Evolutionary conservation across 2,329 filamentous ascomycete species (phyloP), one percentile per base, ranked within the genome.

Genomic region (Fusarium heterosporum): DNA sequence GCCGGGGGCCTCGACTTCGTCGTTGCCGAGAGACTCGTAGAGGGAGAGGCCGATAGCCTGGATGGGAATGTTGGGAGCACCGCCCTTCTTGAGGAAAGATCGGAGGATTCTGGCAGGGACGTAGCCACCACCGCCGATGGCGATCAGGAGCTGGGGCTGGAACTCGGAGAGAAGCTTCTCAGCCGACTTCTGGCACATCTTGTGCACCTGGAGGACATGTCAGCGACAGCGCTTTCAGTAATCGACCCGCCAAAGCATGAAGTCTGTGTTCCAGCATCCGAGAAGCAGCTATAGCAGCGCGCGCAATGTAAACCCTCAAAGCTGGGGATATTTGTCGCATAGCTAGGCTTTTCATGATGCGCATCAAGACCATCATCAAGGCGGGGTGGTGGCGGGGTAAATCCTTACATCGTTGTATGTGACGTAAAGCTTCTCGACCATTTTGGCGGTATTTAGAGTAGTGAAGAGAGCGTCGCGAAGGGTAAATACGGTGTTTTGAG

Each of bases 41-140:
- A 99, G 90, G 22, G 95, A 98, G 68, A 99, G 90, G 47, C 96
- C 96, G 79, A 99, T 99, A 69, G 96, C 96, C 86, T 99, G 96
- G 81, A 99, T 99, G 71, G 96, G 95, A 76, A 99, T 99, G 84
- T 99, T 99, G 80, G 93, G 89, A 65, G 85, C 87, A 72, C 91
- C 93, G 61, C 92, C 86, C 77, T 89, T 88, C 86, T 97, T 97
- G 79, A 99, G 91, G 85, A 99, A 99, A 19, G 96, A 98, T 68
- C 96, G 93, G 68, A 99, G 88, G 79, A 99, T 99, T 74, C 96
- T 92, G 43, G 96, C 96, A 64, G 96, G 96, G 39, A 99, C 93
- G 81, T 97, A 99, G 75, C 96, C 96, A 74, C 96, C 96, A 69
- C 96, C 96, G 74, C 96, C 96, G 78, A 98, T 98, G 77, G 96